Percentiles rank a stretch among this genome's conserved stretches.
These are phyloP conservation scores for Eimeria brunetti DNA, from an alignment of 169 alveolate genomes.

Conservation along the genomic window DNA sequence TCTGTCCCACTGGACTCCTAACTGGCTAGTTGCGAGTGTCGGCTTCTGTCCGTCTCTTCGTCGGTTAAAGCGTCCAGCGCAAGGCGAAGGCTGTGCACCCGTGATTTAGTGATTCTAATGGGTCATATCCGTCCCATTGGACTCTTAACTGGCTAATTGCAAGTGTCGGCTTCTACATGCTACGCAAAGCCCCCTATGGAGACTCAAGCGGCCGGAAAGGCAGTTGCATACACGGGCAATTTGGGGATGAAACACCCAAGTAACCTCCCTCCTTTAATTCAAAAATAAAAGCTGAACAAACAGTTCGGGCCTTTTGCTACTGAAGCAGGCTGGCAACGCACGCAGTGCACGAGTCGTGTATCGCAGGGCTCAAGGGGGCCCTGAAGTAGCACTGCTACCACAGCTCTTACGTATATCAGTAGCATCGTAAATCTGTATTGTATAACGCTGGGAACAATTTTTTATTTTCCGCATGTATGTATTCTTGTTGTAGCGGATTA, in stretches of 20 bases:
- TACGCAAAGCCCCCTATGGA: not conserved
- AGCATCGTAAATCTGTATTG: not conserved
- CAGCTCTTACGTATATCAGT: not conserved
- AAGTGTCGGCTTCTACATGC: not conserved
- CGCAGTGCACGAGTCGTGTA: constrained; percentile 27
- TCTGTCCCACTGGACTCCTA: not conserved
- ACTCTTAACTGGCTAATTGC: not conserved
- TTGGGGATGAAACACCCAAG: not conserved
- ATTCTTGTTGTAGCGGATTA: not conserved
- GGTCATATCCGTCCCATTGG: not conserved
- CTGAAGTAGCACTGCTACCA: constrained; percentile 27
- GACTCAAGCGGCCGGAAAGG: not conserved
- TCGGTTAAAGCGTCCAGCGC: not conserved
- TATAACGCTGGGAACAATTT: not conserved
- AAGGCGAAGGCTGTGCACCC: not conserved
- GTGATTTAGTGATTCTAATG: not conserved
- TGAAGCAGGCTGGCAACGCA: constrained; percentile 7
- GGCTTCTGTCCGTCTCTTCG: too few species aligned
- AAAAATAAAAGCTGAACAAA: not conserved
- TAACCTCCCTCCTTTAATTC: too few species aligned
- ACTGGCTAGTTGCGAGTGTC: not conserved
- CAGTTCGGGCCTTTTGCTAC: too few species aligned
- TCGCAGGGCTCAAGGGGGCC: constrained; percentile 54
- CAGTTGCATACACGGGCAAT: not conserved
- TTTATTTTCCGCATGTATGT: not conserved